phyloP scores from a whole-genome alignment of 2,329 filamentous ascomycete genomes.

The Simplicillium aogashimaense region DNA sequence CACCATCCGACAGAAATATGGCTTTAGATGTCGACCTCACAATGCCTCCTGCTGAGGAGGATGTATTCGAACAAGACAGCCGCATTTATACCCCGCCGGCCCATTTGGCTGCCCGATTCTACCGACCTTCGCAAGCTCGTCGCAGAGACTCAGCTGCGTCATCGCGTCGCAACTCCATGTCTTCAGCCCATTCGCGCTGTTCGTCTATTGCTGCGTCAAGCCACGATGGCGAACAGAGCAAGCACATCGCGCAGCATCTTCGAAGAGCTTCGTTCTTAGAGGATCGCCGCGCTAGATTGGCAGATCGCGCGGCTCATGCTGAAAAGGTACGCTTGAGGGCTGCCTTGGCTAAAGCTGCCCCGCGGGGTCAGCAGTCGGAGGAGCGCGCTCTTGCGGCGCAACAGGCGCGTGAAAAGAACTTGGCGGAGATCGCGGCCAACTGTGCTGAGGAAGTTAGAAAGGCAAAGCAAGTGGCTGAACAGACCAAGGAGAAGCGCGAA shows the following conservation, averaged over 20 bases:
- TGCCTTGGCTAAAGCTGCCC: slow-evolving; percentile 61
- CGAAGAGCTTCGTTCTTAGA: slow-evolving; percentile 74
- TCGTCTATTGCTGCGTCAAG: slow-evolving; percentile 43
- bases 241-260: slow-evolving; percentile 68
- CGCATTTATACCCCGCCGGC: slow-evolving; percentile 54
- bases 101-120: slow-evolving; percentile 70
- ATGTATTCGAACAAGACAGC: slow-evolving; percentile 22
- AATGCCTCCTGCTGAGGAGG: slow-evolving; percentile 27
- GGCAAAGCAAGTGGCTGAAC: slow-evolving; percentile 74
- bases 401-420: slow-evolving; percentile 67
- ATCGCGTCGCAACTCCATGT: slow-evolving; percentile 70
- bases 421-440: slow-evolving; percentile 70
- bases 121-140: slow-evolving; percentile 54
- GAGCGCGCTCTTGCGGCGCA: slow-evolving; percentile 70
- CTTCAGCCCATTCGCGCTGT: slow-evolving; percentile 62
- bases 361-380: slow-evolving; percentile 57
- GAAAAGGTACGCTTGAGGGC: slow-evolving; percentile 74
- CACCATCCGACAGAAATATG: slow-evolving; percentile 19
- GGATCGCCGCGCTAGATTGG: slow-evolving; percentile 67
- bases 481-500: slow-evolving; percentile 71
- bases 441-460: slow-evolving; percentile 77
- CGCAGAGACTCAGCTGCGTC: slow-evolving; percentile 69
- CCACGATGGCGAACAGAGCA: slow-evolving; percentile 56
- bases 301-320: slow-evolving; percentile 71
- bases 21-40: slow-evolving; percentile 24